Base-by-base conservation (phyloP, 2,329 filamentous ascomycete species). In the Diaporthe sp. region DNA sequence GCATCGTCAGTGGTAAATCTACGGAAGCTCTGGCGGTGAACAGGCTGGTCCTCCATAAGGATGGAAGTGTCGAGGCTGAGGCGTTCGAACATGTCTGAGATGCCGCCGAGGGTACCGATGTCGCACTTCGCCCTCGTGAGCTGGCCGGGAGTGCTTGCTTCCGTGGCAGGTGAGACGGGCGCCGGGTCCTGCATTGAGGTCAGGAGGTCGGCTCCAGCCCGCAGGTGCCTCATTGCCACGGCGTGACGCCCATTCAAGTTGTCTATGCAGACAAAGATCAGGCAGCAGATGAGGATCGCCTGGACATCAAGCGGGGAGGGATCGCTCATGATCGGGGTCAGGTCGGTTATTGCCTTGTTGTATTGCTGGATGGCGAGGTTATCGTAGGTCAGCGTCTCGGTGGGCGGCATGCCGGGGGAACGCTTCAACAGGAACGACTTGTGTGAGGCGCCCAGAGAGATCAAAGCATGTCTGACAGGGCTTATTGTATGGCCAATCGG, bases 191-290 rank as follows among this genome's bases (percentile, higher is more conserved):
- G 63, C 28, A 67, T 34, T 4, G 63, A 67, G 28, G 3, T 37
- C 31, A 67, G 63, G 22, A 67, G 44, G 20, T 67, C 42, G 20
- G 44, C 20, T 22, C 63, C 63, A 22, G 63, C 42, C 10, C 44
- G 25, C 20, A 67, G 28, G 25, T 67, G 63, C 51, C 28, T 47
- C 17, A 67, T 34, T 20, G 63, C 63, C 28, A 67, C 44, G 20
- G 0, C 20, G 15, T 34, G 28, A 6, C 63, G 63, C 42, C 44
- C 44, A 15, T 49, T 67, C 20, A 67, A 3, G 2, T 67, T 67
- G 20, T 67, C 63, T 67, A 67, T 67, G 28, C 63, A 67, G 63
- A 49, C 44, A 67, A 67, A 67, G 10, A 67, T 51, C 28, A 67
- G 25, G 28, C 63, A 67, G 63, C 63, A 67, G 20, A 67, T 51